Evolutionary conservation across 441 rosid species (phyloP).

Genomic region (Adansonia rubrostipa): DNA sequence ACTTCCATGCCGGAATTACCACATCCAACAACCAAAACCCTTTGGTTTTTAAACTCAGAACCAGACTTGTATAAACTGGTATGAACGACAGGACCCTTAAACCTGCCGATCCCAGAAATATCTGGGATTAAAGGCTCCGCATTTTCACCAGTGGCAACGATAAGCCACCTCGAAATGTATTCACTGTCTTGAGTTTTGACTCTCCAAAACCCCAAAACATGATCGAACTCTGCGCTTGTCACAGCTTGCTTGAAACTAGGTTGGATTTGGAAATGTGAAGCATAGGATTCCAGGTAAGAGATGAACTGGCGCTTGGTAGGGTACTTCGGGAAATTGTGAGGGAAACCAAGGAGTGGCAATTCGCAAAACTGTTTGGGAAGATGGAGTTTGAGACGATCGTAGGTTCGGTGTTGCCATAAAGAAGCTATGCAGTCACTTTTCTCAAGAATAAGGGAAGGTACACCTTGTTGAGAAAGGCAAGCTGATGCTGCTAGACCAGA

Average conservation of each 20-base stretch:
- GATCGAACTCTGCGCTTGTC: slow-evolving; percentile 54
- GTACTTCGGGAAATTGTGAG: slow-evolving; percentile 71
- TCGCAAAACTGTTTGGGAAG: slow-evolving; percentile 86
- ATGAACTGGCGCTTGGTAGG: slow-evolving; percentile 76
- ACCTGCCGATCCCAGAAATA: slow-evolving; percentile 61
- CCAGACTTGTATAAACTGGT: slow-evolving; percentile 82
- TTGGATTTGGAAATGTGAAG: slow-evolving; percentile 63
- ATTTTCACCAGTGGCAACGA: slow-evolving; percentile 93
- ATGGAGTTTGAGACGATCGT: slow-evolving; percentile 89
- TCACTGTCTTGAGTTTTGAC: slow-evolving; percentile 57
- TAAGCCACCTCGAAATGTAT: slow-evolving; percentile 72
- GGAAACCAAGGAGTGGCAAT: slow-evolving; percentile 72
- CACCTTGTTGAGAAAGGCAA: slow-evolving; percentile 58
- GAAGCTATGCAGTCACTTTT: slow-evolving; percentile 80
- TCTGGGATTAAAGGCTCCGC: slow-evolving; percentile 81
- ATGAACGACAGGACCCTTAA: slow-evolving; percentile 60
- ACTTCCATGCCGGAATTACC: slow-evolving; percentile 99
- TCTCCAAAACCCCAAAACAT: slow-evolving; percentile 56
- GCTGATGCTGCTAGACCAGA: slow-evolving; percentile 87
- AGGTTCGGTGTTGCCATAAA: slow-evolving; percentile 77
- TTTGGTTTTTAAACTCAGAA: slow-evolving; percentile 56
- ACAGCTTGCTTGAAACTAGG: slow-evolving; percentile 74
- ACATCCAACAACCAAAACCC: slow-evolving; percentile 83
- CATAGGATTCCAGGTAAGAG: slow-evolving; percentile 76
- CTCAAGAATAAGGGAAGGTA: slow-evolving; percentile 77